Evolutionary conservation across 1,284 basidiomycete species (phyloP).

Genomic region (Leccinum subrobustum): DNA sequence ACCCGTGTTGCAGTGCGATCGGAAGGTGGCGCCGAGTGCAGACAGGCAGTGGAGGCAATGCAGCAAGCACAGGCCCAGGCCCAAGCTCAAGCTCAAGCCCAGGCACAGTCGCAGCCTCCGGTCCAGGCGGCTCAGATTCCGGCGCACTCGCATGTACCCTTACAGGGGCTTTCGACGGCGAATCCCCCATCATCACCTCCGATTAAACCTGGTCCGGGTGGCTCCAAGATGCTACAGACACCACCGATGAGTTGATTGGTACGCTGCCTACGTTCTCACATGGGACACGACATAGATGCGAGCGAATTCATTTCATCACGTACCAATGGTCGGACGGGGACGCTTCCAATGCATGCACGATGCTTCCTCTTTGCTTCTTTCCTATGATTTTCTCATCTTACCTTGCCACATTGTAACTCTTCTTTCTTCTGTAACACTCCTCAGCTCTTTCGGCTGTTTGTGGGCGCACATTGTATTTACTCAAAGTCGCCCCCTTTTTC

Average conservation of each 20-base stretch:
- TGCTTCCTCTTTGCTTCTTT: background rate
- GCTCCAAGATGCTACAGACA: conserved; percentile 16
- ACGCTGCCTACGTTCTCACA: background rate
- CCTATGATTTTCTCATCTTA: background rate
- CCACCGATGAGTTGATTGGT: conserved; percentile 21
- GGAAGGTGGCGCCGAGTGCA: conserved; percentile 76
- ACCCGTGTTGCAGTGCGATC: conserved; percentile 60
- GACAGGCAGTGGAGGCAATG: conserved; percentile 42
- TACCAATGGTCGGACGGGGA: conserved; percentile 22
- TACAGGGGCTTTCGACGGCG: conserved; percentile 21
- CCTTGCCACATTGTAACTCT: conserved; percentile 15
- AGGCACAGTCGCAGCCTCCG: conserved; percentile 19
- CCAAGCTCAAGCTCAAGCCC: conserved; percentile 22
- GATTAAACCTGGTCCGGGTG: conserved; percentile 26
- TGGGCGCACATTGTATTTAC: conserved; percentile 15
- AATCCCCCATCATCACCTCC: conserved; percentile 21
- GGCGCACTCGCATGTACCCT: conserved; percentile 20
- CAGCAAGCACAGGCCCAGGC: conserved; percentile 35
- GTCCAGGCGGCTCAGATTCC: conserved; percentile 20
- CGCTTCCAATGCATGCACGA: conserved; percentile 13
- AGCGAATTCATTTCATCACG: conserved; percentile 6
- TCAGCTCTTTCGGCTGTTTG: background rate
- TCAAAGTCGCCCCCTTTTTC: conserved; percentile 4
- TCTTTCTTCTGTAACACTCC: conserved; percentile 7
- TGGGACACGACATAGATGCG: conserved; percentile 19